Evolutionary conservation across 1,139 yeast genomes (phyloP).

Genomic region (Yamadazyma epiphylla): DNA sequence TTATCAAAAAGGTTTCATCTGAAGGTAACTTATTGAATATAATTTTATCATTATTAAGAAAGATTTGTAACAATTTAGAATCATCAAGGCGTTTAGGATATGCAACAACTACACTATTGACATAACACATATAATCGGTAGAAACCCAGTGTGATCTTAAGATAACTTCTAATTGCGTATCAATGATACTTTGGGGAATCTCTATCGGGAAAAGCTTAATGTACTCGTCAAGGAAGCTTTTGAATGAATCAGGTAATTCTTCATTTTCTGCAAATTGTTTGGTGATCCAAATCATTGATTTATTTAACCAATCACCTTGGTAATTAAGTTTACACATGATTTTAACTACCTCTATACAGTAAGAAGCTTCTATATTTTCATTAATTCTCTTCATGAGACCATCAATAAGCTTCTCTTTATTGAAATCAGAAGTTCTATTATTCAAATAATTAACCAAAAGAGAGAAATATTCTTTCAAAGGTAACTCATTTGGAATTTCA

Average conservation of each 20-base stretch:
- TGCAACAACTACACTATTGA: conserved; percentile 30
- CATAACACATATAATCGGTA: conserved; percentile 35
- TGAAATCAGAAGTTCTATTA: not conserved
- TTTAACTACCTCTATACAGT: conserved; percentile 5
- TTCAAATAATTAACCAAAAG: not conserved
- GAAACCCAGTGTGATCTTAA: conserved; percentile 48
- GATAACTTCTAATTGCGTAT: conserved; percentile 67
- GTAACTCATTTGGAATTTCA: not conserved
- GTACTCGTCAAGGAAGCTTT: conserved; percentile 19
- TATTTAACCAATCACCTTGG: conserved; percentile 38
- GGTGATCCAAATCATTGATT: conserved; percentile 56
- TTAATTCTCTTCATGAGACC: conserved; percentile 1
- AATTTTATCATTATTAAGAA: conserved; percentile 47
- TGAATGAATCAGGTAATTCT: conserved; percentile 30
- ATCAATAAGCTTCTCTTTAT: conserved; percentile 2
- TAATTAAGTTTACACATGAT: conserved; percentile 1
- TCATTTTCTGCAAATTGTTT: conserved; percentile 56
- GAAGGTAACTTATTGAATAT: conserved; percentile 25
- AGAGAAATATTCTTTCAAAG: conserved; percentile 1
- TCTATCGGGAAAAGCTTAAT: conserved; percentile 25
- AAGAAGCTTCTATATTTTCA: conserved; percentile 3
- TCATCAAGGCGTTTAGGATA: conserved; percentile 38
- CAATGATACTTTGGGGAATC: conserved; percentile 42
- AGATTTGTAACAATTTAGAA: conserved; percentile 59
- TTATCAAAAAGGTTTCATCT: conserved; percentile 15